Base-by-base conservation (phyloP, 352 stramenopile genomes). In the Pythium graminicola region DNA sequence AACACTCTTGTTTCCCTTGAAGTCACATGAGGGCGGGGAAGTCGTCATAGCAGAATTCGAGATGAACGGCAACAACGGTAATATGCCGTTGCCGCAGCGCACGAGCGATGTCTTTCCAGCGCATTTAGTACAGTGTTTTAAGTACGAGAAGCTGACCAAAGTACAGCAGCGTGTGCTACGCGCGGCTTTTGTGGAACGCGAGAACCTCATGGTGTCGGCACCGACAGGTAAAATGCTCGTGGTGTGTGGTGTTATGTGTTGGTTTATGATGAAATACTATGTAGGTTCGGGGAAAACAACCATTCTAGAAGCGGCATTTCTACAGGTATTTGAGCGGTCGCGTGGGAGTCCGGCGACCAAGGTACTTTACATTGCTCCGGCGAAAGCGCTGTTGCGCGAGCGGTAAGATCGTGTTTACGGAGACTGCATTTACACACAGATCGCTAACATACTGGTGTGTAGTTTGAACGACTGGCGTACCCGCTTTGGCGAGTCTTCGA, bases 211-310 rank as follows among this genome's bases (percentile, higher is more conserved):
- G 32, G 70, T 80, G 1, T 64, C 61, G 10, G 71, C 69, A 8
- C 72, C 72, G 17, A 80, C 72, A 24, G 72, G 70, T 76, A 57
- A 7, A 33, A 17, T 4, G 1, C 14, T 2, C 6, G 6, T 9
- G 36, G n/a, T 20, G 8, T 8, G 26, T 20, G 16, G 26, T 2
- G 14, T 27, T 16, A 45, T 40, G 36, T 3, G n/a, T 41, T 41
- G 4, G 16, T 8, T 41, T 1, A 16, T 47, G 39, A 35, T n/a
- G 8, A 13, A 39, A 4, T 14, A 9, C 14, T 26, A 29, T 36
- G 38, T 27, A 80, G 67, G 72, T 4, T 76, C 67, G 4, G 70
- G 72, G 14, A 83, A 83, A 49, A 83, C 72, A 9, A 39, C 54
- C 6, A 59, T 80, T 13, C 19, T 80, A 14, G 72, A 83, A 50